phyloP scores from a whole-genome alignment of 257 asterid species.

The Nicotiana sylvestris region DNA sequence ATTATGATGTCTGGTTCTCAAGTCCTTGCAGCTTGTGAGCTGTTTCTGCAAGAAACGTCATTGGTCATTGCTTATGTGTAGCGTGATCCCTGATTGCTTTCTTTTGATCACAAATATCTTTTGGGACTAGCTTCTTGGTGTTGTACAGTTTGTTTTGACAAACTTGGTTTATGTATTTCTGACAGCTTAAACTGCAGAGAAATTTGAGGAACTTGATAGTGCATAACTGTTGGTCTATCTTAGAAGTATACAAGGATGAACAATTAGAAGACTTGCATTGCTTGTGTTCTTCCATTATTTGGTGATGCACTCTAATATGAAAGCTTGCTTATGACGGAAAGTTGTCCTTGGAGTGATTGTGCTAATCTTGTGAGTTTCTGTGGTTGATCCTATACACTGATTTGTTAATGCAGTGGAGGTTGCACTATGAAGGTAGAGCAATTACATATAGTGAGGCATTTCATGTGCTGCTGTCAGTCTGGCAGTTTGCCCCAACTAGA shows the following conservation, averaged over 20 bases:
- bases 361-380: neutral
- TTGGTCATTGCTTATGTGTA: neutral
- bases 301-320: neutral
- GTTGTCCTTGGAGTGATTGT: constrained; percentile 7
- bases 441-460: neutral
- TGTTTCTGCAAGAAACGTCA: neutral
- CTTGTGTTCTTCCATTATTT: neutral
- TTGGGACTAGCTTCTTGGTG: neutral
- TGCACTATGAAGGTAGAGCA: neutral
- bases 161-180: neutral
- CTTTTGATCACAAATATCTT: neutral
- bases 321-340: neutral
- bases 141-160: neutral
- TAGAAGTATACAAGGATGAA: neutral
- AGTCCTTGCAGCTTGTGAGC: neutral
- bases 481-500: neutral
- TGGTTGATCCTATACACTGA: neutral
- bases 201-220: neutral
- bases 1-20: neutral
- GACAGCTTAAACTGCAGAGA: neutral
- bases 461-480: neutral
- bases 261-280: neutral
- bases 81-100: neutral
- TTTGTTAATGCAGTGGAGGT: neutral
- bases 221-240: neutral